Percentiles rank a stretch among this genome's conserved stretches.
Conservation (phyloP, 768 basidiomycete genomes). For the Tricholoma sp. region DNA sequence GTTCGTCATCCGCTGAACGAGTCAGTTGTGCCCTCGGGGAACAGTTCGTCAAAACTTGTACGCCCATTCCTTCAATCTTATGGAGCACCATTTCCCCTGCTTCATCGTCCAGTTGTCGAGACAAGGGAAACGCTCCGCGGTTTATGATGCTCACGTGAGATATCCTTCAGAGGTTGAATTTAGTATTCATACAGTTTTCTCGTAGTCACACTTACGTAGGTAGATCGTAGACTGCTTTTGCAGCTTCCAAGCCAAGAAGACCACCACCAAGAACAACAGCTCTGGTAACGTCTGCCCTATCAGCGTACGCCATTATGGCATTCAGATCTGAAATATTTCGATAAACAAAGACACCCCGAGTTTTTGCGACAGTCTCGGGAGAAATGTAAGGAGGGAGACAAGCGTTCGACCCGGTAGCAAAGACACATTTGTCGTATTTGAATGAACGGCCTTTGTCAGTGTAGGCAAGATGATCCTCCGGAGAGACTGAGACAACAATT, state of each 20-base stretch:
- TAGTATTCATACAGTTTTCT: background rate
- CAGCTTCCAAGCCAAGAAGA: constrained; percentile 68
- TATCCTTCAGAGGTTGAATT: background rate
- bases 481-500: constrained; percentile 35
- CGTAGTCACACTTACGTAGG: background rate
- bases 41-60: constrained; percentile 16
- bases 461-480: constrained; percentile 35
- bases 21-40: constrained; percentile 26
- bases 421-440: constrained; percentile 56
- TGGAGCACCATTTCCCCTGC: constrained; percentile 20
- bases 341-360: constrained; percentile 64
- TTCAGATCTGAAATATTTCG: constrained; percentile 68
- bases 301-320: constrained; percentile 54
- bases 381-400: constrained; percentile 56
- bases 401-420: constrained; percentile 68
- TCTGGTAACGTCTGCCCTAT: constrained; percentile 36
- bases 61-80: constrained; percentile 16
- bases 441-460: constrained; percentile 41
- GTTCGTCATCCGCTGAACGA: constrained; percentile 17
- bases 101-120: constrained; percentile 24
- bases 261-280: constrained; percentile 67
- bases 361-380: constrained; percentile 29
- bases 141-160: background rate
- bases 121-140: constrained; percentile 6
- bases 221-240: constrained; percentile 62